phyloP scores from a whole-genome alignment of 1,284 basidiomycete species.

The Fomitopsis schrenkii region DNA sequence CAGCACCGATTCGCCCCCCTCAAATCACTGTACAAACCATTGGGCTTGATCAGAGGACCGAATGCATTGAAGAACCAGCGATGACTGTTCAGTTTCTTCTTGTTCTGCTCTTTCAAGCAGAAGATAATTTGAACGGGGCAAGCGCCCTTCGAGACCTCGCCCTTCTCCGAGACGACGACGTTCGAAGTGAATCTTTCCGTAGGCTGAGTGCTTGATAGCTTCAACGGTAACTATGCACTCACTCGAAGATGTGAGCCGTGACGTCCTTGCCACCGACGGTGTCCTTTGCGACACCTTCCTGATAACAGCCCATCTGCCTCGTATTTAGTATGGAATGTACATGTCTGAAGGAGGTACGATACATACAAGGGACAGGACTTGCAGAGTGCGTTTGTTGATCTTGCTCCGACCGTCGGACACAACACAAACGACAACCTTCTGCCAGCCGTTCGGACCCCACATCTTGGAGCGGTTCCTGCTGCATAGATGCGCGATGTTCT shows the following conservation, averaged over 20 bases:
- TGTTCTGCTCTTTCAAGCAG: constrained; percentile 94
- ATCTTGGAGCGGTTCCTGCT: constrained; percentile 77
- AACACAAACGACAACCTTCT: constrained; percentile 92
- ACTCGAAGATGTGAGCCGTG: constrained; percentile 93
- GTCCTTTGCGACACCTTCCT: constrained; percentile 94
- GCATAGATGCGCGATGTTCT: constrained; percentile 86
- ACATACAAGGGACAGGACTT: constrained; percentile 71
- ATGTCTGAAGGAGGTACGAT: neutral
- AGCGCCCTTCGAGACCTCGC: constrained; percentile 78
- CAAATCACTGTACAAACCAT: constrained; percentile 41
- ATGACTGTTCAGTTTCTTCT: constrained; percentile 92
- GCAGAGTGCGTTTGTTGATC: constrained; percentile 84
- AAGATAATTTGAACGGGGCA: constrained; percentile 93
- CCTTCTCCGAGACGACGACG: constrained; percentile 78
- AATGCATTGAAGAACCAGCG: constrained; percentile 99
- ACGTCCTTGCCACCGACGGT: constrained; percentile 90
- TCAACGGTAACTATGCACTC: constrained; percentile 15
- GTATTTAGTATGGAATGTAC: constrained; percentile 1
- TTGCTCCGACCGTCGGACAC: constrained; percentile 91
- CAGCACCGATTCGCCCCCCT: neutral
- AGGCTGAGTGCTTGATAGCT: neutral
- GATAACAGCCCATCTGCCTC: constrained; percentile 87
- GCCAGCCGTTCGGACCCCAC: constrained; percentile 95
- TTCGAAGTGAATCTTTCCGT: constrained; percentile 65
- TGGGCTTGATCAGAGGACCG: constrained; percentile 81